These are phyloP conservation scores for Juncus inflexus DNA, from an alignment of 176 grass and related monocot genomes.

Conservation along the genomic window DNA sequence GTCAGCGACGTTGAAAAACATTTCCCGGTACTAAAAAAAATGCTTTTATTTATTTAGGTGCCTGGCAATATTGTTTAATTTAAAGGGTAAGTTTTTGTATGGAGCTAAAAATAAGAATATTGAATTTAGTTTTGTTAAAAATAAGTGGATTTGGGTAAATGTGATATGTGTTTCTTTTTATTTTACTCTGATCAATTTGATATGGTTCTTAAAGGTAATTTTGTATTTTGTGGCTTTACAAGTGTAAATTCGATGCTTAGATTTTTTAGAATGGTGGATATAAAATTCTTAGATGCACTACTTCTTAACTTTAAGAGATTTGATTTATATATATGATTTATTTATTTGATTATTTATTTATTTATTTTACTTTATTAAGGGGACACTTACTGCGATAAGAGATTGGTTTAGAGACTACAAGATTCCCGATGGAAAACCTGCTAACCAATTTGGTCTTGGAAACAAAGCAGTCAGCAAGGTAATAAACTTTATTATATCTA, in stretches of 20 bases:
- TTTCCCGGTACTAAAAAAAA: slow-evolving; percentile 65
- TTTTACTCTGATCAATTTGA: too few relatives aligned
- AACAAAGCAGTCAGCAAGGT: slow-evolving; percentile 90
- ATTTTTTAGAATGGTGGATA: too few relatives aligned
- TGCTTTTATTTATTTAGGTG: not conserved
- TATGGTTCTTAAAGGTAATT: too few relatives aligned
- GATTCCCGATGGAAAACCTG: slow-evolving; percentile 96
- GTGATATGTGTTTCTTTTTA: too few relatives aligned
- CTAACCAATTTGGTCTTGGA: slow-evolving; percentile 81
- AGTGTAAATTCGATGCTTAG: too few relatives aligned
- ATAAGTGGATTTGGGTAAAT: too few relatives aligned
- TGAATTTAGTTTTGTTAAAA: too few relatives aligned
- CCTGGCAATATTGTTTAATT: too few relatives aligned
- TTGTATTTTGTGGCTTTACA: too few relatives aligned
- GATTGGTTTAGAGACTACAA: slow-evolving; percentile 99
- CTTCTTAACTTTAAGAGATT: not conserved
- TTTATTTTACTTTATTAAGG: slow-evolving; percentile 44
- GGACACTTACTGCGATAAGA: slow-evolving; percentile 88
- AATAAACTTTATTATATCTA: slow-evolving; percentile 23
- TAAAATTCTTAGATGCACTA: not conserved
- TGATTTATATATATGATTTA: not conserved
- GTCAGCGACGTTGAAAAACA: slow-evolving; percentile 90
- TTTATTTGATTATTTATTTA: slow-evolving; percentile 6
- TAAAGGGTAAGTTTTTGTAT: too few relatives aligned
- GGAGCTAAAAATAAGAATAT: too few relatives aligned